A percentile compares a stretch with the other conserved stretches of the same genome.
Evolutionary conservation across 441 rosid species (phyloP).

Genomic region (Corymbia citriodora): DNA sequence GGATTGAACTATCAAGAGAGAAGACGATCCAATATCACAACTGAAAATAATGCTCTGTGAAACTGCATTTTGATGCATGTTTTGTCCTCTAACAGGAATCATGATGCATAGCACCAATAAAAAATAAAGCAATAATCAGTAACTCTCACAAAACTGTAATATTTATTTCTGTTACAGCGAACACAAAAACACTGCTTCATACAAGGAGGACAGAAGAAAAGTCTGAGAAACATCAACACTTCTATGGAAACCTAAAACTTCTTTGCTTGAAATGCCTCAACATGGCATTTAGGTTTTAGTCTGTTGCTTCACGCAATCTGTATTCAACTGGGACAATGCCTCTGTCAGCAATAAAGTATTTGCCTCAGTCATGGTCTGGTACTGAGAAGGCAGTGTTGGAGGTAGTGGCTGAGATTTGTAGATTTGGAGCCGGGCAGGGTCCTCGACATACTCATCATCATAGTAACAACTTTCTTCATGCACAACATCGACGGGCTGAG

Average conservation of each 20-base stretch:
- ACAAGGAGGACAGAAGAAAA: neutral
- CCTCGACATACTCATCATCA: conserved; percentile 38
- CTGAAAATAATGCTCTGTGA: neutral
- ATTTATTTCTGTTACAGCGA: neutral
- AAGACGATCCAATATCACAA: neutral
- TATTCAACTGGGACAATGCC: conserved; percentile 37
- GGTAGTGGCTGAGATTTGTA: conserved; percentile 85
- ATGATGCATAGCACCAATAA: neutral
- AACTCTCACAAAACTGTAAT: neutral
- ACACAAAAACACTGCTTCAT: neutral
- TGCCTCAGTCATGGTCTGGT: conserved; percentile 37
- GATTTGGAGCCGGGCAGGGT: conserved; percentile 47
- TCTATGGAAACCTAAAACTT: conserved; percentile 11
- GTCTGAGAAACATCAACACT: neutral
- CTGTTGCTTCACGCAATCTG: conserved; percentile 29
- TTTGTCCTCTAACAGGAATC: neutral
- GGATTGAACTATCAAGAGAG: neutral
- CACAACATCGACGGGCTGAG: conserved; percentile 25
- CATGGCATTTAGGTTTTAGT: conserved; percentile 11
- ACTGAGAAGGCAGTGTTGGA: conserved; percentile 44
- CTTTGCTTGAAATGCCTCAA: neutral
- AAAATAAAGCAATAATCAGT: neutral
- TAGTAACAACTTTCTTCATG: conserved; percentile 19
- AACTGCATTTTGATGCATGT: neutral
- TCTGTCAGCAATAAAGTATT: conserved; percentile 32